Evolutionary conservation across 139 green algal species (phyloP).

Genomic region (Eudorina sp.): DNA sequence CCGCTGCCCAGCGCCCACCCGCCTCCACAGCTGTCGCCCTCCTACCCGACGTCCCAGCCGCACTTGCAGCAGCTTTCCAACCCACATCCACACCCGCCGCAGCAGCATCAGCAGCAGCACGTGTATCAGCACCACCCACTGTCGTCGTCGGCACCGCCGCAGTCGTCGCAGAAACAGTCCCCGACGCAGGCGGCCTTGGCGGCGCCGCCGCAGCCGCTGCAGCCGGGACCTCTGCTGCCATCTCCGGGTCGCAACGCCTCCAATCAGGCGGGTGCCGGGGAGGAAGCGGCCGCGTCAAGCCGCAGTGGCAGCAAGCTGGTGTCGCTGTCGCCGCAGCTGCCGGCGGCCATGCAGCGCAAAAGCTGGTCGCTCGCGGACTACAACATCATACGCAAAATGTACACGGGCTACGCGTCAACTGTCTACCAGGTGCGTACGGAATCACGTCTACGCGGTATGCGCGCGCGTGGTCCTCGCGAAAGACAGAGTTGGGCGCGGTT

Average conservation of each 20-base stretch:
- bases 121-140: not conserved
- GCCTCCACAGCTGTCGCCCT: not conserved
- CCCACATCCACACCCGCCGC: not conserved
- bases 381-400: constrained; percentile 70
- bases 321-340: constrained; percentile 50
- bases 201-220: not conserved
- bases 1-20: not conserved
- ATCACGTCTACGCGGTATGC: too few relatives aligned
- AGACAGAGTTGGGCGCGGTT: too few relatives aligned
- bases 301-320: constrained; percentile 46
- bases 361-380: constrained; percentile 69
- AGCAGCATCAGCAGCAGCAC: constrained; percentile 1
- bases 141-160: not conserved
- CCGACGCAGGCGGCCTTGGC: not conserved
- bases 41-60: not conserved
- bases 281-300: not conserved
- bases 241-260: not conserved
- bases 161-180: not conserved
- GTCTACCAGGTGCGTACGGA: constrained; percentile 58
- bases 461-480: too few relatives aligned
- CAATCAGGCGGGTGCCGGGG: not conserved
- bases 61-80: not conserved
- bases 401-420: constrained; percentile 74
- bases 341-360: constrained; percentile 62
- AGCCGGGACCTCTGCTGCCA: too few relatives aligned